Evolutionary conservation across 495 filamentous ascomycete species (phyloP).

Genomic region (Hyaloscypha finlandica): DNA sequence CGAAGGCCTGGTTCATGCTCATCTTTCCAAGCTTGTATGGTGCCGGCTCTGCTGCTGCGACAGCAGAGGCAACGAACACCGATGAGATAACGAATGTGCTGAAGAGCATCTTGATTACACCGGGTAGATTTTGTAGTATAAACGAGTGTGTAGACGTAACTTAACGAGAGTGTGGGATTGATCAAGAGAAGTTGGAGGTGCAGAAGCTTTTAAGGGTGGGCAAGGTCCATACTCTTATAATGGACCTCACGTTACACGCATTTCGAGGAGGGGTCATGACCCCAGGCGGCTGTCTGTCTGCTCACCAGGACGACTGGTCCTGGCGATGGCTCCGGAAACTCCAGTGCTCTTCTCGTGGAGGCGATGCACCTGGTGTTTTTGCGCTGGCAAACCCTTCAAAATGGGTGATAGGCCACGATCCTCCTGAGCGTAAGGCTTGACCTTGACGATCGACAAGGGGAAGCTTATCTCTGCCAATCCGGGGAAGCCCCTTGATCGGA

Average conservation of each 20-base stretch:
- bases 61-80: slow-evolving; percentile 22
- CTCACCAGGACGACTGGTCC: background rate
- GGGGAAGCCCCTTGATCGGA: background rate
- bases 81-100: slow-evolving; percentile 11
- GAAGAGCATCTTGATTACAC: slow-evolving; percentile 25
- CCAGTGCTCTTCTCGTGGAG: background rate
- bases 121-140: background rate
- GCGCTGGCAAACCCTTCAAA: background rate
- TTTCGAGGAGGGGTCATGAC: background rate
- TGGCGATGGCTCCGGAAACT: background rate
- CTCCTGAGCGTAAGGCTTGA: background rate
- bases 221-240: background rate
- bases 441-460: background rate
- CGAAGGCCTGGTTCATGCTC: slow-evolving; percentile 21
- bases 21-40: slow-evolving; percentile 21
- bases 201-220: background rate
- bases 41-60: slow-evolving; percentile 16
- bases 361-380: background rate
- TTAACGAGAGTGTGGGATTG: background rate
- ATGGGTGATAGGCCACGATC: background rate
- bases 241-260: background rate
- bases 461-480: background rate
- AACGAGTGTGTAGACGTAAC: background rate
- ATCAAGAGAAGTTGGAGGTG: background rate
- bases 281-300: background rate